Evolutionary conservation across 306 rosid genomes (phyloP), one percentile per base, ranked within the genome.

Genomic region (Vigna radiata): DNA sequence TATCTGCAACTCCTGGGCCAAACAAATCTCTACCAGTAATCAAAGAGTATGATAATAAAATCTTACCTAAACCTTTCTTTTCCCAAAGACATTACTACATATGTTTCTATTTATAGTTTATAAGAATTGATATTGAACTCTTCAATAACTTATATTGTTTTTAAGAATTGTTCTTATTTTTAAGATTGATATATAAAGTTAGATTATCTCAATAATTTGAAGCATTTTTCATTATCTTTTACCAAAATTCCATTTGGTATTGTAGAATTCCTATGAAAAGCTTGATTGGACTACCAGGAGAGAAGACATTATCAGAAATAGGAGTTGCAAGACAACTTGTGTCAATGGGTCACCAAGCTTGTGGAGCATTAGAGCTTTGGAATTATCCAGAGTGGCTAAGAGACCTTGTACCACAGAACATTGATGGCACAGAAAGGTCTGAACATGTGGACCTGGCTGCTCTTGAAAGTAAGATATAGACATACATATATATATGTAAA

Each of bases 261-360:
- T 8, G 1, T 55, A 87, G 93, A 68, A 70, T 89, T 58, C 86
- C 88, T 2, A 74, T 87, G 88, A 5, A 41, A 19, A 61, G 83
- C 8, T 41, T 89, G 85, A 75, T 89, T 52, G 91, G 93, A 3
- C 43, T 60, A 0, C 39, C 9, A 8, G 93, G 93, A 39, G 89
- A 87, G 36, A 82, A 79, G 76, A 5, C 56, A 1, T 65, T 89
- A 36, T 15, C 8, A 25, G 63, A 83, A 6, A 85, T 87, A 66
- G 93, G 93, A 65, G 60, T 85, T 77, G 70, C 18, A 17, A 82
- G 55, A 7, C 85, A 82, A 43, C 53, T 89, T 33, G 90, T 89
- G 14, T 87, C 93, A 21, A 89, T 87, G 93, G 93, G 93, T 31
- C 91, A 89, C 77, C 93, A 89, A 80, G 84, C 93, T 27, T 85